A percentile compares a stretch with the other conserved stretches of the same genome.
These are phyloP conservation scores for Cladophialophora exuberans DNA, from an alignment of 2,329 filamentous ascomycete species.

Conservation along the genomic window DNA sequence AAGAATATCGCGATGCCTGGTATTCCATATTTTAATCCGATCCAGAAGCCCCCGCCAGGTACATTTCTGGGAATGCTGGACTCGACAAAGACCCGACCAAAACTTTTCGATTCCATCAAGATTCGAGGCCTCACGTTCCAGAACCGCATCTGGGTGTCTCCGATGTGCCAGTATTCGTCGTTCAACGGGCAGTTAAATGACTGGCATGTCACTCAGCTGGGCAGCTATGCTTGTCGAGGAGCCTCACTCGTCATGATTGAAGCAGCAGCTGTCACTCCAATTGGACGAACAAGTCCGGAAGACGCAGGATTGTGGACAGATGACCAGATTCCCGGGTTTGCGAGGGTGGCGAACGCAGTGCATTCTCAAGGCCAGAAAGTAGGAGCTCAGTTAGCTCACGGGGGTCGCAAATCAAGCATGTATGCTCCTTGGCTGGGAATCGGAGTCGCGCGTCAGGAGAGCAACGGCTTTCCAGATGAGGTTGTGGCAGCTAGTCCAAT, in stretches of 20 bases:
- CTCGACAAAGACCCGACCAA: too few species aligned
- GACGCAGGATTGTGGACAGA: slow-evolving; percentile 39
- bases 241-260: slow-evolving; percentile 61
- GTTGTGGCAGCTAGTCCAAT: too few species aligned
- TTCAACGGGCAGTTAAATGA: slow-evolving; percentile 38
- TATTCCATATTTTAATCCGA: too few species aligned
- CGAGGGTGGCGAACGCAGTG: slow-evolving; percentile 72
- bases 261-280: slow-evolving; percentile 71
- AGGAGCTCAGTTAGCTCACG: slow-evolving; percentile 80
- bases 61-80: too few species aligned
- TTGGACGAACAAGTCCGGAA: slow-evolving; percentile 72
- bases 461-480: slow-evolving; percentile 26
- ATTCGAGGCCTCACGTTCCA: slow-evolving; percentile 57
- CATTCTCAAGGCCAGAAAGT: slow-evolving; percentile 77
- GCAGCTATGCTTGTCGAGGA: slow-evolving; percentile 28
- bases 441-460: slow-evolving; percentile 13
- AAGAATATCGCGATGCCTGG: too few species aligned
- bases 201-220: slow-evolving; percentile 47
- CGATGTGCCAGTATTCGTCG: slow-evolving; percentile 60
- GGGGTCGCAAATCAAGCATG: slow-evolving; percentile 66
- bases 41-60: too few species aligned
- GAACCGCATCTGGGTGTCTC: slow-evolving; percentile 59
- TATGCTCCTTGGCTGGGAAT: slow-evolving; percentile 56
- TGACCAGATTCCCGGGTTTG: slow-evolving; percentile 41
- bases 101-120: slow-evolving; percentile 47